Evolutionary conservation across 139 green algal genomes (phyloP).

Genomic region (Mesotaenium endlicherianum): DNA sequence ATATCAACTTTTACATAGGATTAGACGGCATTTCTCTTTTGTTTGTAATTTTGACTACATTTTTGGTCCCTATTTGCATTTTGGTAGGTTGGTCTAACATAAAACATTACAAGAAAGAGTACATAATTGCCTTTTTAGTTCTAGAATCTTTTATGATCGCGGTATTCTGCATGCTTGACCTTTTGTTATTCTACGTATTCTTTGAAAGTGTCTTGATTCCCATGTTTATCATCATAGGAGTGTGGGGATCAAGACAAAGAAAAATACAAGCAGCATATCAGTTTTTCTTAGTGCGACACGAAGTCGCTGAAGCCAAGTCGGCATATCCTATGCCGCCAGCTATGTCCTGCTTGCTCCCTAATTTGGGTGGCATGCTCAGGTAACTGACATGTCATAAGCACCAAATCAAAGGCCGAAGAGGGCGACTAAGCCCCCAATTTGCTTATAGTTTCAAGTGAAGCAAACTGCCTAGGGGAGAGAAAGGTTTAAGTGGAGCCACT

Average conservation of each 20-base stretch:
- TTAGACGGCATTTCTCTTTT: conserved; percentile 68
- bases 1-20: conserved; percentile 60
- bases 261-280: conserved; percentile 69
- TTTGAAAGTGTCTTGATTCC: conserved; percentile 73
- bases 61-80: conserved; percentile 72
- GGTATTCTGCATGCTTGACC: conserved; percentile 54
- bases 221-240: conserved; percentile 68
- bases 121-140: conserved; percentile 45
- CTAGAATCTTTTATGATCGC: conserved; percentile 39
- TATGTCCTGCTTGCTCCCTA: too few species aligned
- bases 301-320: too few species aligned
- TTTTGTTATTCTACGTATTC: conserved; percentile 72
- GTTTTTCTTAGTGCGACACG: conserved; percentile 69
- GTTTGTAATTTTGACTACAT: conserved; percentile 68
- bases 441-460: too few species aligned
- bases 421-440: too few species aligned
- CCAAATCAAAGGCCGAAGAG: too few species aligned
- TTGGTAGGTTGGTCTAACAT: conserved; percentile 63
- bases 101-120: conserved; percentile 45
- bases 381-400: too few species aligned
- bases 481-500: too few species aligned
- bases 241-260: conserved; percentile 62
- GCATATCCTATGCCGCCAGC: too few species aligned
- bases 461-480: too few species aligned
- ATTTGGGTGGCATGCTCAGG: too few species aligned